Base-by-base conservation (phyloP, 176 grass and related monocot genomes). In the Carex scoparia region DNA sequence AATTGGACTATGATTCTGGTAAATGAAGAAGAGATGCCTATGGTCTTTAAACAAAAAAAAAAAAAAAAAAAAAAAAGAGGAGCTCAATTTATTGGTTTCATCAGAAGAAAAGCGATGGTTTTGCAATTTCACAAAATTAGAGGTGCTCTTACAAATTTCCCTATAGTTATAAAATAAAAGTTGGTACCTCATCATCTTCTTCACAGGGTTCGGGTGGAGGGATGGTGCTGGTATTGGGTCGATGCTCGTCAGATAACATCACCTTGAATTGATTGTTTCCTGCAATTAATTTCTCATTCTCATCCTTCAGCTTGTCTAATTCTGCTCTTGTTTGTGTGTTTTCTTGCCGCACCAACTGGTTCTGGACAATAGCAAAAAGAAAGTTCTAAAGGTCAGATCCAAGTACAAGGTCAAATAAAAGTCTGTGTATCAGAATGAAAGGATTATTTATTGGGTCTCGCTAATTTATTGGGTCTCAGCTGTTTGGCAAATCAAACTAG, bases 301-400 rank as follows among this genome's bases (percentile, higher is more conserved):
- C 81, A 18, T 42, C 59, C 28, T 83, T 83, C 23, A 83, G 42
- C 44, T 67, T 83, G 59, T 83, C 81, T 56, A 83, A 67, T 27
- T 83, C 81, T 5, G 61, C 59, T 83, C 81, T 83, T 28, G 69
- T 7, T 83, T 83, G 81, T 31, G 81, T 83, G 42, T 83, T 83
- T 44, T 83, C 81, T 10, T 83, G 81, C 81, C 81, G 69, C 46
- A 83, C 81, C 35, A 83, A 83, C 49, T 83, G 81, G 65, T 83
- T 83, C 81, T 83, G 81, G 28, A 57, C 27, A 31, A 83, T 81
- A 63, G 35, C 27, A 83, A 18, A 64, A 82, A 64, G 16, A 62
- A 27, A 18, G 60, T 27, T 68, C 30, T 18, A 79, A 33, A 28
- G 18, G 49, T 58, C 15, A 57, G 4, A 28, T 79, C 3, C 9